These are phyloP conservation scores for Pharnaceum exiguum DNA, from an alignment of 148 eudicot species.

Conservation along the genomic window DNA sequence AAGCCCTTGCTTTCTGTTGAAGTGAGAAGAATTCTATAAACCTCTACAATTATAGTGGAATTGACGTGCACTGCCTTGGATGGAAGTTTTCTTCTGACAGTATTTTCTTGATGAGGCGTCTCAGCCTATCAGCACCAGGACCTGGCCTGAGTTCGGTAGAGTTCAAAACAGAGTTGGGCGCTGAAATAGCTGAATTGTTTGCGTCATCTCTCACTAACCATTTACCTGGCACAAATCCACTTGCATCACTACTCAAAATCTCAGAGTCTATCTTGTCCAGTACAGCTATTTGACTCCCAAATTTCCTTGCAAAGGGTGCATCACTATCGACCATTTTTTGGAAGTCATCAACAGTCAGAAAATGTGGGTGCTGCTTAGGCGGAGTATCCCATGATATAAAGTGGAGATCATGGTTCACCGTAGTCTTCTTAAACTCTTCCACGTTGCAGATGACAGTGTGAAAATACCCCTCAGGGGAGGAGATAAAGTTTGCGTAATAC, in stretches of 20 bases:
- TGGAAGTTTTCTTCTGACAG: conserved; percentile 42
- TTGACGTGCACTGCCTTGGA: conserved; percentile 44
- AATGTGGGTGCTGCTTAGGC: conserved; percentile 76
- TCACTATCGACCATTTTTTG: conserved; percentile 55
- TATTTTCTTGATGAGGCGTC: conserved; percentile 40
- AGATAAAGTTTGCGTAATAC: conserved; percentile 72
- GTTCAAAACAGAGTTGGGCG: conserved; percentile 22
- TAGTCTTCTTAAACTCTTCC: conserved; percentile 57
- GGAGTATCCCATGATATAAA: conserved; percentile 80
- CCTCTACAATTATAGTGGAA: conserved; percentile 21
- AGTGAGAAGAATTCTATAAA: background rate
- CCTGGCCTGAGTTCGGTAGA: conserved; percentile 44
- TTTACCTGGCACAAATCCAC: conserved; percentile 56
- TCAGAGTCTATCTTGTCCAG: conserved; percentile 61
- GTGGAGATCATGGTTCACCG: conserved; percentile 70
- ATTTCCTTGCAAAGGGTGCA: conserved; percentile 68
- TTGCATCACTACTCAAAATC: conserved; percentile 34
- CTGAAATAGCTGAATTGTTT: conserved; percentile 13
- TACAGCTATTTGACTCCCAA: conserved; percentile 36
- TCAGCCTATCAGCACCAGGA: conserved; percentile 52
- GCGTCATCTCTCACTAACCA: conserved; percentile 32
- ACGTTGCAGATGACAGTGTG: conserved; percentile 77
- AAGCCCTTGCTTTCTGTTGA: background rate
- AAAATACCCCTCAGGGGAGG: conserved; percentile 75
- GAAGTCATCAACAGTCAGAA: conserved; percentile 41